Evolutionary conservation across 1,139 yeast species (phyloP), one percentile per base, ranked within the genome.

Genomic region (Blastobotrys serpentis): DNA sequence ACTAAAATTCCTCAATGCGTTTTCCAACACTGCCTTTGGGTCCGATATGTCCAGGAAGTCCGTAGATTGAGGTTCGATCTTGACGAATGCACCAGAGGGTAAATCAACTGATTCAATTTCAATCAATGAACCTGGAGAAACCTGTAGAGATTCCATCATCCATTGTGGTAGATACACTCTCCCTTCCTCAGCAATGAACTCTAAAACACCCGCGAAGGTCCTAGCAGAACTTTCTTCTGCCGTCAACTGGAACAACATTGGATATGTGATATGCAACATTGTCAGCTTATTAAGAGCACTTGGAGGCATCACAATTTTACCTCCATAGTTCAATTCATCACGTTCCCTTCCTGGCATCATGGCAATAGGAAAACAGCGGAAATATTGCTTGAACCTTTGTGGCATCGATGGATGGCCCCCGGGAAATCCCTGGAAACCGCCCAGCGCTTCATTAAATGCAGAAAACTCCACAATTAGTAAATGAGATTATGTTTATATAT

Each of bases 101-200:
- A 94, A 74, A 63, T 88, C 95, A 42, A 92, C 82, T 42, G 82
- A 76, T 29, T 70, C 61, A 38, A 94, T 78, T 56, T 84, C 84
- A 21, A 92, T 71, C 53, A 94, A 71, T 21, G 87, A 78, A 0
- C 98, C 98, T 0, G 96, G 87, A 43, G 77, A 77, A 10, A 86
- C 70, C 32, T 75, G 73, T 43, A 94, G 69, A 0, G 95, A 86
- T 43, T 71, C 76, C 89, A 92, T 81, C 94, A 92, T 90, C 99
- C 99, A 94, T 60, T 87, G 90, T 0, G 99, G 99, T 41, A 92
- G 64, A 64, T 94, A 94, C 2, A 82, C 94, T 52, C 98, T 75
- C 16, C 99, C 99, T 71, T 94, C 98, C 64, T 92, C 98, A 0
- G 98, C 97, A 26, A 86, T 86, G 65, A 94, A 94, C 69, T 94